phyloP scores from a whole-genome alignment of 2,329 filamentous ascomycete species.

The Cladosporium halotolerans region DNA sequence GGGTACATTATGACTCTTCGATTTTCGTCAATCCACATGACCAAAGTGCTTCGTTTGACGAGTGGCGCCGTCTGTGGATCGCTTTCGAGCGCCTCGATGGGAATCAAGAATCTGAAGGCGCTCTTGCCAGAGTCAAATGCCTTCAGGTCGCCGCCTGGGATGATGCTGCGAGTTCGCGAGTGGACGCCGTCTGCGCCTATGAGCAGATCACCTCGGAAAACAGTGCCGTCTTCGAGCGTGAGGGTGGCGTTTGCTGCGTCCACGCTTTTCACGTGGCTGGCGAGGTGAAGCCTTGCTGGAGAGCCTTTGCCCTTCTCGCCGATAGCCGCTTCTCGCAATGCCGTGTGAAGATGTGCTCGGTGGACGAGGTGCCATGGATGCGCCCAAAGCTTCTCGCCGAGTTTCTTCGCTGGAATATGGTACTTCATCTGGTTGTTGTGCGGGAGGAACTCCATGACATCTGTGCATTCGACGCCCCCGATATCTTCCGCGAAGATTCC shows the following conservation, averaged over 20 bases:
- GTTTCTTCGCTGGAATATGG: slow-evolving; percentile 10
- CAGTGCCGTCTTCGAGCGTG: slow-evolving; percentile 23
- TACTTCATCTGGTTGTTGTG: slow-evolving; percentile 13
- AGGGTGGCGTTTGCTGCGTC: slow-evolving; percentile 21
- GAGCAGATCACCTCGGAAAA: slow-evolving; percentile 24
- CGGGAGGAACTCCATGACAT: slow-evolving; percentile 15
- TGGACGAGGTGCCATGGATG: slow-evolving; percentile 29
- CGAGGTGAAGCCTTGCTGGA: slow-evolving; percentile 21
- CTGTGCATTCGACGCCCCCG: slow-evolving; percentile 16
- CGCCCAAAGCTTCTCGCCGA: slow-evolving; percentile 19
- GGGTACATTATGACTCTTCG: slow-evolving; percentile 44
- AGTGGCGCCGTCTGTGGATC: slow-evolving; percentile 33
- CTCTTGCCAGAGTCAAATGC: slow-evolving; percentile 43
- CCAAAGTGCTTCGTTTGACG: slow-evolving; percentile 31
- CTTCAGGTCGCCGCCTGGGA: slow-evolving; percentile 19
- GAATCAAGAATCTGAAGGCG: slow-evolving; percentile 52
- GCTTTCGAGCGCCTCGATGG: slow-evolving; percentile 36
- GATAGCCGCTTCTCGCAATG: slow-evolving; percentile 21
- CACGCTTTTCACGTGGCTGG: slow-evolving; percentile 19
- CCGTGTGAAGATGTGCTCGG: slow-evolving; percentile 27
- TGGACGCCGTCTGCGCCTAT: slow-evolving; percentile 31
- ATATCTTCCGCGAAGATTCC: slow-evolving; percentile 11
- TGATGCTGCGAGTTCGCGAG: slow-evolving; percentile 18
- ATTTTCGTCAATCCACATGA: slow-evolving; percentile 41
- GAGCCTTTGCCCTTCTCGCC: slow-evolving; percentile 19